Evolutionary conservation across 495 filamentous ascomycete species (phyloP), one percentile per base, ranked within the genome.

Genomic region (Hypoxylon fuscum): DNA sequence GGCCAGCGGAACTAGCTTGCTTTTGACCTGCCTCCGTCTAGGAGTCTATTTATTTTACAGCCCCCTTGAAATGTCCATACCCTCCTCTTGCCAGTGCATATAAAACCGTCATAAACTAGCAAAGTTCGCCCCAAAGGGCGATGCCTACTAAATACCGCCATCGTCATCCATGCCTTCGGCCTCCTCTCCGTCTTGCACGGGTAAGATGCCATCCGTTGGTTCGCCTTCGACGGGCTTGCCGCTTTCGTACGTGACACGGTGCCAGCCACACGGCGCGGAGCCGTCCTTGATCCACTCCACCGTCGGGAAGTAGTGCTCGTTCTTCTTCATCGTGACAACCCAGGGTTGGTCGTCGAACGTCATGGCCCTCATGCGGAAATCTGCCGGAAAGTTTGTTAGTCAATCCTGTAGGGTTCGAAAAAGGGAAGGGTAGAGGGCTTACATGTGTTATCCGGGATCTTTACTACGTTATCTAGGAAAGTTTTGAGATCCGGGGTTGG

Each of bases 261-360:
- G 79, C 90, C 90, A 94, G 25, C 89, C 90, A 35, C 81, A 83
- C 0, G 78, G 75, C 49, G 84, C 78, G 5, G 77, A 76, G 8
- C 79, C 62, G 49, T 94, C 90, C 68, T 93, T 93, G 68, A 89
- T 83, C 72, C 91, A 93, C 74, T 96, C 92, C 71, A 91, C 89
- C 57, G 90, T 94, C 9, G 92, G 91, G 83, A 96, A 96, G 72
- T 99, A 99, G 75, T 99, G 95, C 73, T 99, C 96, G 72, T 96
- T 96, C 86, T 99, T 99, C 87, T 99, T 99, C 88, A 99, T 97
- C 21, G 94, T 97, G 15, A 95, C 90, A 20, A 98, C 91, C 90
- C 93, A 99, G 11, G 93, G 94, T 12, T 98, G 92, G 61, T 95
- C 96, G 72, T 99, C 95, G 68, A 98, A 99, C 1, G 95, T 98